These are phyloP conservation scores for Rhodosporidiobolus sp. DNA, from an alignment of 768 basidiomycete species.

Conservation along the genomic window DNA sequence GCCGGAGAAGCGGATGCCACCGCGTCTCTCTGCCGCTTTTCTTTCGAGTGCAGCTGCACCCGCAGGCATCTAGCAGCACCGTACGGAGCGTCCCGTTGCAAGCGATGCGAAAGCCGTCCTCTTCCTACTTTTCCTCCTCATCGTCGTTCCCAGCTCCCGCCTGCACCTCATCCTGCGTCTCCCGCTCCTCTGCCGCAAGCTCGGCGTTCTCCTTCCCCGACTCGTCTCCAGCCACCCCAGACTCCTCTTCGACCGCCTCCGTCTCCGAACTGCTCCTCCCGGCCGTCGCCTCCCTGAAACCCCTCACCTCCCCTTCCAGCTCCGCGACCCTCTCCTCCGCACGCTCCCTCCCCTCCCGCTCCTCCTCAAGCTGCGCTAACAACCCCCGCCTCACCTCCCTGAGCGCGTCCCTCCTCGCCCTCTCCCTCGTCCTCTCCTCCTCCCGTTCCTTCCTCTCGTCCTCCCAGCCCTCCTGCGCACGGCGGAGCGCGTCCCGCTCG, in stretches of 20 bases:
- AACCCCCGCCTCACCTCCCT: conserved; percentile 14
- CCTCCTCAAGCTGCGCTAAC: conserved; percentile 2
- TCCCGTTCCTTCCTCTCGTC: not conserved
- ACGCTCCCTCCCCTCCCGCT: not conserved
- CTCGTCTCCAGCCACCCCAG: no score
- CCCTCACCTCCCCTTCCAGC: not conserved
- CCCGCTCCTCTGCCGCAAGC: not conserved
- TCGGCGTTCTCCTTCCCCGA: not conserved
- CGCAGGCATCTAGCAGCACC: no score
- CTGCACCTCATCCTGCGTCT: no score
- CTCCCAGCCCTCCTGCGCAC: not conserved
- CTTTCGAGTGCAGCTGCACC: no score
- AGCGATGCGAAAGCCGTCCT: no score
- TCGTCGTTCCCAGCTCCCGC: no score
- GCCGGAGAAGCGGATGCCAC: no score
- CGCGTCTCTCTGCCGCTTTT: no score
- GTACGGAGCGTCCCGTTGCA: no score
- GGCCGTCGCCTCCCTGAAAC: no score
- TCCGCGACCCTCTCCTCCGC: not conserved
- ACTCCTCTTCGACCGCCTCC: not conserved
- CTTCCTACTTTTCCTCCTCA: not conserved
- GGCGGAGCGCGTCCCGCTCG: not conserved
- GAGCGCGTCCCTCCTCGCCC: not conserved
- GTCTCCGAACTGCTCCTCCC: not conserved
- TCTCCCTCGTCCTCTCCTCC: not conserved